Base-by-base conservation (phyloP, 192 early-diverging fungal species). In the Borealophlyctis nickersoniae region DNA sequence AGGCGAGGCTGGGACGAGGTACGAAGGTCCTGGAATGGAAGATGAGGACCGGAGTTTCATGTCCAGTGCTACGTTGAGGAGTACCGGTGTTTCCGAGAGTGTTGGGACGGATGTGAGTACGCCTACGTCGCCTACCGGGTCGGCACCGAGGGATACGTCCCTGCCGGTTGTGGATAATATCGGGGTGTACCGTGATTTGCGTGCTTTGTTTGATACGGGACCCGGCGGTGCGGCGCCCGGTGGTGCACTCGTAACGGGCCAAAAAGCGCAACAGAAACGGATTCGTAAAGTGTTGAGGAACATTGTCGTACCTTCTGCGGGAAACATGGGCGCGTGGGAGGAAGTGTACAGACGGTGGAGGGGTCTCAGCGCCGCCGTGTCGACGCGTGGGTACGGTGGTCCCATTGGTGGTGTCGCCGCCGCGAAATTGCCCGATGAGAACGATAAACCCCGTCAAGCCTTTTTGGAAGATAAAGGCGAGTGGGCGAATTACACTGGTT, bases 401-500 rank as follows among this genome's bases (percentile, higher is more conserved):
- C 9, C 32, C 22, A 27, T 39, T 23, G 52, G 26, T 56, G 26
- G 13, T 52, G 45, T 24, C 9, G 16, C 22, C 11, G 57, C n/a
- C 9, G 39, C 39, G 39, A 45, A 45, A 19, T 19, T 19, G 39
- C 9, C 39, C 19, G 39, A 45, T 45, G 39, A 45, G 7, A 19
- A 19, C 7, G 39, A 45, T 19, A 45, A 45, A 19, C 9, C 7
- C 9, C 39, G 19, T 7, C 9, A 19, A 45, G 7, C 39, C 9
- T 45, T 45, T 45, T 45, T 45, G 19, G 72, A 81, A 13, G 80
- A 83, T 49, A 73, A 59, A 2, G 69, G 84, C 5, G 88, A 92
- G 50, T 91, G 92, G 88, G 77, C 82, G 54, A 89, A 92, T 58
- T 91, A 90, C 67, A 89, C 89, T 4, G 89, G 91, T 1, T 94